Percentiles rank a stretch among this genome's conserved stretches.
Conservation (phyloP, 345 rosid species). For the Zanthoxylum bungeanum region DNA sequence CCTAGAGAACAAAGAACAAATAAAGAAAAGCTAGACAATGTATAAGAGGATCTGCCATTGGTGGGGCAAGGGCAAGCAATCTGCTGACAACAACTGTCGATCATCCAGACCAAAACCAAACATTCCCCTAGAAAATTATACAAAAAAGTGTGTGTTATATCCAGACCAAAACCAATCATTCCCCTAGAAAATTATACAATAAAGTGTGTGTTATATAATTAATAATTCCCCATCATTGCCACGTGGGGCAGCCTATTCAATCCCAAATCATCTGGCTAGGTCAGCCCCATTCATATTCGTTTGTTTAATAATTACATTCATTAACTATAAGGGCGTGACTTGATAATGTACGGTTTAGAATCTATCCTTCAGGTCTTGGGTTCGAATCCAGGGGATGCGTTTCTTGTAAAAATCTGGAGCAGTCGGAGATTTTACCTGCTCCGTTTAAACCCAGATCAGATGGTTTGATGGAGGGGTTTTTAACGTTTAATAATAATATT, state of each 20-base stretch:
- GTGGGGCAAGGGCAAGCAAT: slow-evolving; percentile 15
- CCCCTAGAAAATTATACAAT: background rate
- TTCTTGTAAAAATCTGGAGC: too few relatives aligned
- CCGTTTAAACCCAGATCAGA: too few relatives aligned
- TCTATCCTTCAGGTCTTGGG: too few relatives aligned
- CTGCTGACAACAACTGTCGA: slow-evolving; percentile 21
- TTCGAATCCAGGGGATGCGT: too few relatives aligned
- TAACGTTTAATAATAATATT: too few relatives aligned
- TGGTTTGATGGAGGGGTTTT: too few relatives aligned
- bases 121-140: background rate
- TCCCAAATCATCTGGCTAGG: background rate
- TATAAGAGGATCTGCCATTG: slow-evolving; percentile 20
- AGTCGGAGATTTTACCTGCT: too few relatives aligned
- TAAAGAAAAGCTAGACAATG: slow-evolving; percentile 24
- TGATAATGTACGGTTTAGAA: too few relatives aligned
- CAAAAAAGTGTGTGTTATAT: too few relatives aligned
- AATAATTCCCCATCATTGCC: slow-evolving; percentile 17
- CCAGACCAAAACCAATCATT: background rate
- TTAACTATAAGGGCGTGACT: too few relatives aligned
- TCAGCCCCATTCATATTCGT: background rate
- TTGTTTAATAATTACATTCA: too few relatives aligned
- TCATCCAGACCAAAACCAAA: background rate
- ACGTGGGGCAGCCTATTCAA: background rate
- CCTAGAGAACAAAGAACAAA: slow-evolving; percentile 20
- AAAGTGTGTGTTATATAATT: too few relatives aligned